Evolutionary conservation across 1,139 yeast species (phyloP), one percentile per base, ranked within the genome.

Genomic region (Candida sp.): DNA sequence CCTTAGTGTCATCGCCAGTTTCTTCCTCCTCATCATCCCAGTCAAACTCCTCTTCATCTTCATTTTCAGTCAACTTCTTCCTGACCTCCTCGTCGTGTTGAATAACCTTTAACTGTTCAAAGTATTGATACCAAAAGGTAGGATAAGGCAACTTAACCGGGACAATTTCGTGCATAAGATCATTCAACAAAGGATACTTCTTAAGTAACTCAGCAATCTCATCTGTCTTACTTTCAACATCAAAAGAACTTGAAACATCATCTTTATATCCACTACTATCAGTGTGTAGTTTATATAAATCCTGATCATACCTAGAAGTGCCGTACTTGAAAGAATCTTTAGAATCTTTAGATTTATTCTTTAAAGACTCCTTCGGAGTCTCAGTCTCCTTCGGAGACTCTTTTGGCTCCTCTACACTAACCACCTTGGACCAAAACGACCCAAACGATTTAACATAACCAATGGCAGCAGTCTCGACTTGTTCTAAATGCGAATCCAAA

Each of bases 41-140:
- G 21, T 72, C 68, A 48, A 79, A 67, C 27, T 72, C 77, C 38
- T 78, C 83, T 4, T 72, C 77, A 6, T 74, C 74, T 5, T 37
- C 33, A 36, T 42, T 36, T 39, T 42, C 38, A 40, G 59, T 57
- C 39, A 89, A 66, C 45, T 75, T 75, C 61, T 81, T 84, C 52
- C 97, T 77, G 56, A 80, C 78, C 50, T 73, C 70, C 52, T 89
- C 97, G 51, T 80, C 82, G 25, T 75, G 75, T 38, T 79, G 70
- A 39, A 89, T 78, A 49, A 74, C 73, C 15, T 66, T 63, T 44
- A 79, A 79, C 58, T 78, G 73, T 46, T 66, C 70, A 60, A 81
- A 87, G 64, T 88, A 91, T 39, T 84, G 74, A 38, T 70, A 67
- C 98, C 98, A 91, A 60, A 91, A 91, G 38, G 70, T 68, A 27